Conservation (phyloP, 441 rosid species). For the Theobroma grandiflorum region DNA sequence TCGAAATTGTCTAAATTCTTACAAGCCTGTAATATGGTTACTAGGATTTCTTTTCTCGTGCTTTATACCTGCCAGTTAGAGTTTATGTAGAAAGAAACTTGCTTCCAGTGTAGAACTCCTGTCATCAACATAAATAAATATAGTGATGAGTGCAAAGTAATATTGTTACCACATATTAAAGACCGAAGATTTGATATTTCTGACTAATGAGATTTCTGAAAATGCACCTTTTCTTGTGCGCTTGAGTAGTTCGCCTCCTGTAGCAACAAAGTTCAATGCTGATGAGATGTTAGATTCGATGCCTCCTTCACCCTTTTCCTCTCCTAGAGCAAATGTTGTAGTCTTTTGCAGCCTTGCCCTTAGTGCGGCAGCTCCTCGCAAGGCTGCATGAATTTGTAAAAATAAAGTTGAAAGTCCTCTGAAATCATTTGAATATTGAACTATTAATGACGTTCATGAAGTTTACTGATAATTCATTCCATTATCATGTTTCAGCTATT, state of each 20-base stretch:
- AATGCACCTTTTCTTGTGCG: constrained; percentile 90
- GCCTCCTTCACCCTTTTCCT: constrained; percentile 57
- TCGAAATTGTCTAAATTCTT: background rate
- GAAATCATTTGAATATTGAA: constrained; percentile 19
- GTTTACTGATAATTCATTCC: background rate
- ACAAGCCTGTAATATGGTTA: background rate
- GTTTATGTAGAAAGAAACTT: constrained; percentile 79
- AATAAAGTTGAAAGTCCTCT: constrained; percentile 23
- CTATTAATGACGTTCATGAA: background rate
- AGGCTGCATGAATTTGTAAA: constrained; percentile 51
- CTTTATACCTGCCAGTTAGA: constrained; percentile 81
- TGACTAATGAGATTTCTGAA: background rate
- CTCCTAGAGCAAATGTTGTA: constrained; percentile 47
- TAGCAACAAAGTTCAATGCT: constrained; percentile 69
- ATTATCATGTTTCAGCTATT: constrained; percentile 1
- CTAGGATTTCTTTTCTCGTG: background rate
- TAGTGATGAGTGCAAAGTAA: constrained; percentile 17
- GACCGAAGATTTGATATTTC: constrained; percentile 1
- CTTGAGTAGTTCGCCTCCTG: constrained; percentile 91
- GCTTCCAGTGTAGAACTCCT: constrained; percentile 97
- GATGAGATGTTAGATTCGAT: constrained; percentile 55
- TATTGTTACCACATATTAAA: background rate
- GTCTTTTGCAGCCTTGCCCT: constrained; percentile 78
- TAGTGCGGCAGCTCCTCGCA: constrained; percentile 80
- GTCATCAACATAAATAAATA: constrained; percentile 34